A percentile compares a stretch with the other conserved stretches of the same genome.
phyloP scores from a whole-genome alignment of 768 basidiomycete species.

The Gloeostereum incarnatum region DNA sequence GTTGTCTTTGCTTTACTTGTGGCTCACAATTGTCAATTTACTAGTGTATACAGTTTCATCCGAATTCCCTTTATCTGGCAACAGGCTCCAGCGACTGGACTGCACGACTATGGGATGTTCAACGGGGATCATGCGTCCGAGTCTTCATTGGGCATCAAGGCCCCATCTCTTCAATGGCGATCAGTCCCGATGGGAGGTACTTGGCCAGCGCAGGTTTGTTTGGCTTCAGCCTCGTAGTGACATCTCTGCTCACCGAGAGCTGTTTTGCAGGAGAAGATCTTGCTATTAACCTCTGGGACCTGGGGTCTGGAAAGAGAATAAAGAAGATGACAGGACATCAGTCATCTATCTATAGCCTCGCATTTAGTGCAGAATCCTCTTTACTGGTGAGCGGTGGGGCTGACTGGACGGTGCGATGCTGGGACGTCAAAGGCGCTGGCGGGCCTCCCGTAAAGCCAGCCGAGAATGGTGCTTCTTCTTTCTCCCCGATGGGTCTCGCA shows the following conservation, averaged over 20 bases:
- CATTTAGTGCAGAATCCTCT: conserved; percentile 88
- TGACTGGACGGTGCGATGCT: conserved; percentile 97
- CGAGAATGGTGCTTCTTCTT: conserved; percentile 39
- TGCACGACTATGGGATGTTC: conserved; percentile 97
- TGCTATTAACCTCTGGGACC: conserved; percentile 93
- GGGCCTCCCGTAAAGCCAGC: conserved; percentile 47
- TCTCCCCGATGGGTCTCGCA: conserved; percentile 13
- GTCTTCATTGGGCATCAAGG: conserved; percentile 96
- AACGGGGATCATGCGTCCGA: conserved; percentile 85
- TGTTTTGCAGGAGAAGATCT: conserved; percentile 66
- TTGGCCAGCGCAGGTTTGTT: conserved; percentile 77
- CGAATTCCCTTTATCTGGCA: conserved; percentile 94
- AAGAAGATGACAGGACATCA: conserved; percentile 97
- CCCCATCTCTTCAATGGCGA: conserved; percentile 72
- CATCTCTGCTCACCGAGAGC: conserved; percentile 1
- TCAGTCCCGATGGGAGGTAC: conserved; percentile 91
- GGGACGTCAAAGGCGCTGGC: conserved; percentile 86
- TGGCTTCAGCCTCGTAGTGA: conserved; percentile 1
- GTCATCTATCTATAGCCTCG: conserved; percentile 79
- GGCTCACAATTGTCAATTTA: not conserved
- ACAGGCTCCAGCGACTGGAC: conserved; percentile 97
- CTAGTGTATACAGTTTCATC: conserved; percentile 93
- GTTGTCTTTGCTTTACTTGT: conserved; percentile 1
- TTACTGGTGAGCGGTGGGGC: conserved; percentile 86
- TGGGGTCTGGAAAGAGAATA: conserved; percentile 87